phyloP scores from a whole-genome alignment of 164 flowering plant genomes.

The Nymphaea thermarum region DNA sequence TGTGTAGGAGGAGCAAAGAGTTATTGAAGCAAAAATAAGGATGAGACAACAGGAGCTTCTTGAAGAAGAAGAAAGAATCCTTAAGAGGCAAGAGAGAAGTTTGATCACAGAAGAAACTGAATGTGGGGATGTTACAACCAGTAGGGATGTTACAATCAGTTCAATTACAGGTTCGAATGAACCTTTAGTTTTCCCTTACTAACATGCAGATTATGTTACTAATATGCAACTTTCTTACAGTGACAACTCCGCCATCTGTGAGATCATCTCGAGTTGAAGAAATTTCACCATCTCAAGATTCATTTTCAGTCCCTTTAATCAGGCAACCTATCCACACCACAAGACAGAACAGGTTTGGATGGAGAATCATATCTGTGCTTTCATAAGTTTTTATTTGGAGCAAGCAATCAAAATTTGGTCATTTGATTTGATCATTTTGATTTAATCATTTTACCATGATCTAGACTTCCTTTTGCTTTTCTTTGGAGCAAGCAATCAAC shows the following conservation, averaged over 20 bases:
- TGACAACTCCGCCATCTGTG: constrained; percentile 26
- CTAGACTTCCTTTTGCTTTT: no score
- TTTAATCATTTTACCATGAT: no score
- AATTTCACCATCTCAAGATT: constrained; percentile 32
- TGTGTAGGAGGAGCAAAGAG: constrained; percentile 85
- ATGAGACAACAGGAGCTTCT: constrained; percentile 76
- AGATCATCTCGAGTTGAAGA: constrained; percentile 33
- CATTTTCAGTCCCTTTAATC: constrained; percentile 14
- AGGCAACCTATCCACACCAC: constrained; percentile 26
- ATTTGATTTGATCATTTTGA: no score
- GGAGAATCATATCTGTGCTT: not conserved
- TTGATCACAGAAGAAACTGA: constrained; percentile 28
- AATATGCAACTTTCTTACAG: constrained; percentile 18
- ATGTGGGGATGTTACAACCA: constrained; percentile 17
- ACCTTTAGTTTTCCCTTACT: not conserved
- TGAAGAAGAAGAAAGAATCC: constrained; percentile 76
- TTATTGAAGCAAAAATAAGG: constrained; percentile 95
- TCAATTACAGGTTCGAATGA: constrained; percentile 32
- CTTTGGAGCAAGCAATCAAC: no score
- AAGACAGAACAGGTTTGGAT: constrained; percentile 47
- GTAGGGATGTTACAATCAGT: constrained; percentile 22
- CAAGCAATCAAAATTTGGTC: no score
- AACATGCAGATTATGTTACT: not conserved
- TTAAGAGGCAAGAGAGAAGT: constrained; percentile 34
- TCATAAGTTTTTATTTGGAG: not conserved